Conservation (phyloP, 2,329 filamentous ascomycete species). For the Cordyceps fumosorosea region DNA sequence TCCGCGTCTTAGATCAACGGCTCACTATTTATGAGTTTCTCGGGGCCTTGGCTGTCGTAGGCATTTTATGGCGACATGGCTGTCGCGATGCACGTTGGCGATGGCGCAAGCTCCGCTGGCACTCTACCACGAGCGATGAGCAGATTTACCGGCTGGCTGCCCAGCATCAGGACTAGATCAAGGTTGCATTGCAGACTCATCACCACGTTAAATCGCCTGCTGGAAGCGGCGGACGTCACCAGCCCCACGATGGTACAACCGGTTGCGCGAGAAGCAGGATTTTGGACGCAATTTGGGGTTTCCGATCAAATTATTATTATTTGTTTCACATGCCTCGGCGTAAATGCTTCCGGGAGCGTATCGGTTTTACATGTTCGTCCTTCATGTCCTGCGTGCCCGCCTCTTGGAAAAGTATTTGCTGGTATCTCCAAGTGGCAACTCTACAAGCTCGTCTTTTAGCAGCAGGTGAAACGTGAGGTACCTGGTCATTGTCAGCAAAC, state of each 20-base stretch:
- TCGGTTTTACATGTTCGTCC: too few species aligned
- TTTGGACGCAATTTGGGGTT: too few species aligned
- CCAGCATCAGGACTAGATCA: not conserved
- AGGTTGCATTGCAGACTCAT: not conserved
- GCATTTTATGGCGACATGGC: not conserved
- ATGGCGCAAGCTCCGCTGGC: not conserved
- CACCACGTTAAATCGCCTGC: not conserved
- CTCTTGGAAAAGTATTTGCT: slow-evolving; percentile 19
- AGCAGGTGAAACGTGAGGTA: slow-evolving; percentile 21
- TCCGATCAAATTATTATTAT: too few species aligned
- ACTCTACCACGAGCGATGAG: too few species aligned
- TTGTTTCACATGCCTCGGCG: too few species aligned
- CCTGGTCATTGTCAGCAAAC: slow-evolving; percentile 13
- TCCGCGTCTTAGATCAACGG: not conserved
- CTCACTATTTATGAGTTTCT: not conserved
- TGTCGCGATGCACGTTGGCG: slow-evolving; percentile 3
- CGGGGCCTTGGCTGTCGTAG: not conserved
- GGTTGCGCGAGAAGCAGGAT: too few species aligned
- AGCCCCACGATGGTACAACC: too few species aligned
- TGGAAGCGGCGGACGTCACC: not conserved
- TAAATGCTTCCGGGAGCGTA: too few species aligned
- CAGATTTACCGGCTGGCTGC: not conserved
- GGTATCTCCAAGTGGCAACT: slow-evolving; percentile 21
- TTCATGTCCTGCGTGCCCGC: not conserved
- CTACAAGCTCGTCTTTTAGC: slow-evolving; percentile 19